phyloP scores from a whole-genome alignment of 2,329 filamentous ascomycete species.

The Teratosphaeria zuluensis region DNA sequence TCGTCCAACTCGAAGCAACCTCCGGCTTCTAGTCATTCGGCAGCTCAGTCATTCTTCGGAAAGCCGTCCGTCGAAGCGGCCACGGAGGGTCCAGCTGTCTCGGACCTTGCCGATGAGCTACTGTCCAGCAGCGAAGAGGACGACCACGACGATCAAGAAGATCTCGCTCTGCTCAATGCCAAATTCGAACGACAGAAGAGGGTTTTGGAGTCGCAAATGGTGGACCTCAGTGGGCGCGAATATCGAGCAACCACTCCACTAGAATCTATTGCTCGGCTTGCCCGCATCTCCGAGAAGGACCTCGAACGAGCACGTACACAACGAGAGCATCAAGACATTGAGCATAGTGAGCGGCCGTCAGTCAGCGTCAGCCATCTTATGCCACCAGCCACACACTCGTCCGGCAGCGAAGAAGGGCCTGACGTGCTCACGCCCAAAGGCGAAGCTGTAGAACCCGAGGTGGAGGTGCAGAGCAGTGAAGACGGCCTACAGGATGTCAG shows the following conservation, averaged over 20 bases:
- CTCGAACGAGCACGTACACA: constrained; percentile 11
- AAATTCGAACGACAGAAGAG: constrained; percentile 39
- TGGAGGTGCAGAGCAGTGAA: constrained; percentile 16
- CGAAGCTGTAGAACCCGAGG: constrained; percentile 17
- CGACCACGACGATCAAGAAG: constrained; percentile 38
- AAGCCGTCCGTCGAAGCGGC: constrained; percentile 9
- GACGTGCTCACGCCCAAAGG: constrained; percentile 25
- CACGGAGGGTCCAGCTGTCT: constrained; percentile 11
- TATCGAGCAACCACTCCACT: constrained; percentile 35
- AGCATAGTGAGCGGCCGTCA: constrained; percentile 11
- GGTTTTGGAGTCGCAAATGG: constrained; percentile 32
- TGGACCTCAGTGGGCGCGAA: constrained; percentile 33
- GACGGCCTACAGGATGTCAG: constrained; percentile 9
- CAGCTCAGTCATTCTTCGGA: constrained; percentile 24
- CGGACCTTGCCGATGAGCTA: constrained; percentile 15
- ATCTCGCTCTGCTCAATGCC: constrained; percentile 36
- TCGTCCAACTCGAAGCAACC: constrained; percentile 3
- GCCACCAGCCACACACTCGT: constrained; percentile 15
- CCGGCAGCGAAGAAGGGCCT: constrained; percentile 21
- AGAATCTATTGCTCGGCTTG: constrained; percentile 33
- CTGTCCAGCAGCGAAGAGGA: constrained; percentile 36
- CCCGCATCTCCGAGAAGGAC: constrained; percentile 27
- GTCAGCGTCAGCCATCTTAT: constrained; percentile 1
- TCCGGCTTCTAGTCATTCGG: constrained; percentile 13
- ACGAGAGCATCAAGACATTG: constrained; percentile 18